Evolutionary conservation across 2,329 filamentous ascomycete genomes (phyloP).

Genomic region (Geoglossum cookeanum): DNA sequence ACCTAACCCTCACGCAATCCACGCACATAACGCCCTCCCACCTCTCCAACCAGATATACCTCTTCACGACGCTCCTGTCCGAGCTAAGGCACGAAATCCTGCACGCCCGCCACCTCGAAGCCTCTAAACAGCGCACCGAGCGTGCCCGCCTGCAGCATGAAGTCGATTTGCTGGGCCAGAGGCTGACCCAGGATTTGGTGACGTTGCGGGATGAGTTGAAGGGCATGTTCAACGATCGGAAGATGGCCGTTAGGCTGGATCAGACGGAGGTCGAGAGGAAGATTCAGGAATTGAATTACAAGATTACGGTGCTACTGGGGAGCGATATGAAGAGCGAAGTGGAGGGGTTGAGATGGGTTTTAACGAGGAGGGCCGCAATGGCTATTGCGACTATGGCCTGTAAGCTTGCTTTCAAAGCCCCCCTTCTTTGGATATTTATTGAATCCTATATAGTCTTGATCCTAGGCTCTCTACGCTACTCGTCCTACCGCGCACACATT

Average conservation of each 20-base stretch:
- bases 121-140: constrained; percentile 68
- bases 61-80: constrained; percentile 84
- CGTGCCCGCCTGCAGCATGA: constrained; percentile 80
- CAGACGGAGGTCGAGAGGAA: constrained; percentile 67
- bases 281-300: constrained; percentile 91
- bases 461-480: constrained; percentile 38
- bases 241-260: constrained; percentile 78
- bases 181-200: constrained; percentile 62
- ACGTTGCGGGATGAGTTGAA: constrained; percentile 80
- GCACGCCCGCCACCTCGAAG: constrained; percentile 54
- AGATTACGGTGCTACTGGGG: constrained; percentile 78
- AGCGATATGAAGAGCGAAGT: constrained; percentile 85
- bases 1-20: constrained; percentile 62
- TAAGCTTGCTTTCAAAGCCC: constrained; percentile 13
- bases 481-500: constrained; percentile 35
- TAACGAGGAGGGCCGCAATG: constrained; percentile 43
- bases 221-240: constrained; percentile 89
- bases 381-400: constrained; percentile 34
- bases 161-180: constrained; percentile 77
- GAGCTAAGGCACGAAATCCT: constrained; percentile 77
- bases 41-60: constrained; percentile 86
- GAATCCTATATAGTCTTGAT: constrained; percentile 26
- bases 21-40: constrained; percentile 77
- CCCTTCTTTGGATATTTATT: too few relatives aligned
- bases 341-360: constrained; percentile 75